phyloP scores from a whole-genome alignment of 257 asterid species.

The Solanum paucissectum region DNA sequence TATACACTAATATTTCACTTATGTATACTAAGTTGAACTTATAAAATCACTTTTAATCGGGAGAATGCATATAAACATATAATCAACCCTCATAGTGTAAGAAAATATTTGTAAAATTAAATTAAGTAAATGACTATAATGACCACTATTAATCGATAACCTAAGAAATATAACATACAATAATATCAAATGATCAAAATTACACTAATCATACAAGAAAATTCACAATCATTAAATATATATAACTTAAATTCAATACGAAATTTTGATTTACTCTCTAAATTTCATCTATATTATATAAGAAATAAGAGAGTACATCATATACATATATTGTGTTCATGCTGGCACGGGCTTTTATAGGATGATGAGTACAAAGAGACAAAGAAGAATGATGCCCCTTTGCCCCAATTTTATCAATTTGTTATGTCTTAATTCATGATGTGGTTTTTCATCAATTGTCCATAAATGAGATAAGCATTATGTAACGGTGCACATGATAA shows the following conservation, averaged over 20 bases:
- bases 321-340: too few relatives aligned
- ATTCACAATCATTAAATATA: background rate
- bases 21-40: background rate
- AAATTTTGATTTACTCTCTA: too few relatives aligned
- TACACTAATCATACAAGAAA: background rate
- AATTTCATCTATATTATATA: too few relatives aligned
- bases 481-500: conserved; percentile 8
- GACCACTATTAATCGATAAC: background rate
- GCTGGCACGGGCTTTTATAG: rapidly evolving
- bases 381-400: conserved; percentile 22
- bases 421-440: conserved; percentile 42
- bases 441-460: conserved; percentile 22
- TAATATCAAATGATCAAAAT: background rate
- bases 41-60: background rate
- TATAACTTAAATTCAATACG: background rate
- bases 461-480: conserved; percentile 19
- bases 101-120: background rate
- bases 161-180: background rate
- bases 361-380: conserved; percentile 29
- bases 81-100: background rate
- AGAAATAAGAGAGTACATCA: too few relatives aligned
- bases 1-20: background rate
- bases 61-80: background rate
- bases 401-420: conserved; percentile 15
- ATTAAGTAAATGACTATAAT: background rate